Base-by-base conservation (phyloP, 331 rosid species). In the Cydonia oblonga region DNA sequence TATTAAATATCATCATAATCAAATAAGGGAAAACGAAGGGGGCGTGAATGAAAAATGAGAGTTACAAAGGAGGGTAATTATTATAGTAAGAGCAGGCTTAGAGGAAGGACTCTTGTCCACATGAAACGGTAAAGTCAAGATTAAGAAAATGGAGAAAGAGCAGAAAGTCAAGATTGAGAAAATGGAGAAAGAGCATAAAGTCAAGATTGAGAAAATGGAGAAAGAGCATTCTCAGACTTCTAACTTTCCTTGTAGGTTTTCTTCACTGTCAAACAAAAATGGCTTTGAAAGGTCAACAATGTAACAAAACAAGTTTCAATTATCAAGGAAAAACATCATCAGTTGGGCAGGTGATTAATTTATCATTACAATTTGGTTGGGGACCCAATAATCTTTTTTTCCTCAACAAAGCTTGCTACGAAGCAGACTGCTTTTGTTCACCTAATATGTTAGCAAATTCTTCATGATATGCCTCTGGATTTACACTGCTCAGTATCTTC, bases 391-490 rank as follows among this genome's bases (percentile, higher is more conserved):
- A 38, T 80, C 68, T 72, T 76, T 40, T 24, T 85, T 64, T 90
- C 91, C 68, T 81, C 91, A 60, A 74, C 61, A 64, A 82, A 88
- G 84, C 98, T 90, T 81, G 88, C 84, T 14, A 88, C 40, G 68
- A 81, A 38, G 98, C 91, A 72, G 87, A 71, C 65, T 83, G 90
- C 63, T 74, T 82, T 64, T 32, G 11, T 35, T 82, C 82, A 68
- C 89, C 78, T 14, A 85, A 89, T 71, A 73, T 79, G 7, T 81
- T 72, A 42, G 86, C 86, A 85, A 82, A 87, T 29, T 72, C 35
- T 28, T 82, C 73, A 74, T 78, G 75, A 83, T 76, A 87, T 64
- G 77, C 79, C 13, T 75, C 58, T 1, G 69, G 46, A 77, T 93
- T 73, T 71, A 89, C 78, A 67, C 76, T 70, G 20, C 77, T 68